Evolutionary conservation across 2,329 filamentous ascomycete genomes (phyloP).

Genomic region (Coleophoma crateriformis): DNA sequence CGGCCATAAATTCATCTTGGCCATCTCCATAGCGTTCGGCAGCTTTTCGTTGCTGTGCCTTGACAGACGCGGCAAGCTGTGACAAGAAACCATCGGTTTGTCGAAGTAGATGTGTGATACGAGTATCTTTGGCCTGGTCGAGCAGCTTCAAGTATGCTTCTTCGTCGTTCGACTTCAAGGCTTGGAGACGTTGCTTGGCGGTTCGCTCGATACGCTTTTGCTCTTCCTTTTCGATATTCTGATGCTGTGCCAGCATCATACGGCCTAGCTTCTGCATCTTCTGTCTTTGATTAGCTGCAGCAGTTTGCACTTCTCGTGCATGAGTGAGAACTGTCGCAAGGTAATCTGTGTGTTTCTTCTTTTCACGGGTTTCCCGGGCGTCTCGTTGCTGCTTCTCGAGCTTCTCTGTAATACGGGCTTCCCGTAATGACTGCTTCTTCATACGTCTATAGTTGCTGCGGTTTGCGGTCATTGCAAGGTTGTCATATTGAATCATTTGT

Average conservation of each 20-base stretch:
- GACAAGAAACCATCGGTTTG: constrained; percentile 98
- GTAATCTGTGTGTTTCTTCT: constrained; percentile 95
- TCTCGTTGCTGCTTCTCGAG: constrained; percentile 98
- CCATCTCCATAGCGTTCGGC: constrained; percentile 73
- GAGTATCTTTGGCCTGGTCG: constrained; percentile 97
- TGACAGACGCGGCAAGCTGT: constrained; percentile 90
- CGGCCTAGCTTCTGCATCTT: constrained; percentile 84
- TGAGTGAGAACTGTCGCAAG: constrained; percentile 82
- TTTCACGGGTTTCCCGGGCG: constrained; percentile 90
- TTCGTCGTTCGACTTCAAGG: constrained; percentile 97
- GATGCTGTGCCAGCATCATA: constrained; percentile 84
- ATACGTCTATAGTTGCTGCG: constrained; percentile 83
- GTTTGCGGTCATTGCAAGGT: constrained; percentile 95
- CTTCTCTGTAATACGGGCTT: constrained; percentile 96
- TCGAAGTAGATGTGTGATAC: constrained; percentile 93
- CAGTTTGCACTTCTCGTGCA: constrained; percentile 68
- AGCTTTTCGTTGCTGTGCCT: constrained; percentile 82
- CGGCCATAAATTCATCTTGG: constrained; percentile 34
- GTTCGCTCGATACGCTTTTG: constrained; percentile 97
- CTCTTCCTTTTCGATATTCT: constrained; percentile 98
- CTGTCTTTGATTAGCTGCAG: constrained; percentile 59
- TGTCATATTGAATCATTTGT: constrained; percentile 93
- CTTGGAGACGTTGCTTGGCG: constrained; percentile 98
- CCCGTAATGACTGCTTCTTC: constrained; percentile 95
- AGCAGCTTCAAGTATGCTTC: constrained; percentile 97